These are phyloP conservation scores for Colletotrichum costaricense DNA, from an alignment of 2,329 filamentous ascomycete species.

Conservation along the genomic window DNA sequence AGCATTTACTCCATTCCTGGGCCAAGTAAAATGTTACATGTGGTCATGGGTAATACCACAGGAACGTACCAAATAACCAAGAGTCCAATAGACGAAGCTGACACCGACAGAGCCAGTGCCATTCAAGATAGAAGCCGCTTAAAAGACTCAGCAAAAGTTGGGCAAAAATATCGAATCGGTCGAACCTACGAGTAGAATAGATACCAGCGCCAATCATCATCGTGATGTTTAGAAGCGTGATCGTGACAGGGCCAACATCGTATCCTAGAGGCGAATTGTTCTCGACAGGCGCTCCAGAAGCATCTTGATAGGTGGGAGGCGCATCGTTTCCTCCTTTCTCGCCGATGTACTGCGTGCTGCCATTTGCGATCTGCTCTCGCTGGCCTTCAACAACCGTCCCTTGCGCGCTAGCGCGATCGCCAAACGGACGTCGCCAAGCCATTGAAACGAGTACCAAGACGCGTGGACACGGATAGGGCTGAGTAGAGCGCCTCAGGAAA, in stretches of 20 bases:
- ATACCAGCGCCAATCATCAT: conserved; percentile 74
- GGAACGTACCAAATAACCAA: conserved; percentile 68
- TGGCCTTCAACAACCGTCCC: neutral
- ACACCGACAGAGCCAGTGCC: conserved; percentile 72
- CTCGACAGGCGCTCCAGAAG: conserved; percentile 68
- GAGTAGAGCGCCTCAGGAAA: neutral
- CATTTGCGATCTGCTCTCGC: conserved; percentile 7
- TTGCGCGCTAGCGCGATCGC: neutral
- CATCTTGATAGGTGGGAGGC: conserved; percentile 35
- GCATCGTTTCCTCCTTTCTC: conserved; percentile 30
- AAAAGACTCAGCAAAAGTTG: conserved; percentile 38
- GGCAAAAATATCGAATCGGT: conserved; percentile 40
- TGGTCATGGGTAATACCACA: no score
- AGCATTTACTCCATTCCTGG: neutral
- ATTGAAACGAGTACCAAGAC: conserved; percentile 8
- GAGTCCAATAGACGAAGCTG: conserved; percentile 71
- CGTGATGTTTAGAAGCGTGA: conserved; percentile 69
- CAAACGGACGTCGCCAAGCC: conserved; percentile 22
- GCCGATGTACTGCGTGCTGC: conserved; percentile 14
- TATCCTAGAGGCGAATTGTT: conserved; percentile 68
- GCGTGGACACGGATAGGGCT: conserved; percentile 13
- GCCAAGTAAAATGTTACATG: no score
- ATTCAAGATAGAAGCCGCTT: conserved; percentile 66
- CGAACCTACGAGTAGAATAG: conserved; percentile 62
- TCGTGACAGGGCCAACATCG: conserved; percentile 64